Evolutionary conservation across 176 grass and related monocot species (phyloP).

Genomic region (Musa itinerans): DNA sequence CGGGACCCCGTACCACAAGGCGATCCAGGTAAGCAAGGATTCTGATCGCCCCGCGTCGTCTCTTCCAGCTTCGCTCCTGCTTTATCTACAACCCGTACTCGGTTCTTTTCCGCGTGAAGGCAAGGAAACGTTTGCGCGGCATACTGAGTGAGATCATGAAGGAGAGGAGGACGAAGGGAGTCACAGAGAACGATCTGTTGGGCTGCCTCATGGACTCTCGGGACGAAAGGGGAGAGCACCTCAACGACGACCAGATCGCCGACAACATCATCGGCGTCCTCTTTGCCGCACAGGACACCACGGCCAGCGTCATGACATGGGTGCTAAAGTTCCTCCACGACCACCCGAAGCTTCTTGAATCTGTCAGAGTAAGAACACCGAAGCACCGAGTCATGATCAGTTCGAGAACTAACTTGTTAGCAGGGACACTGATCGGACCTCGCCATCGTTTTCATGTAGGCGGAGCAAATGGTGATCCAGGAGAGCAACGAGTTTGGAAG

Average conservation of each 20-base stretch:
- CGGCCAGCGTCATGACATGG: slow-evolving; percentile 92
- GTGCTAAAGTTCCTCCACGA: slow-evolving; percentile 82
- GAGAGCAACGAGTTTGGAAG: slow-evolving; percentile 50
- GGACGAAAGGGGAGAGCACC: slow-evolving; percentile 26
- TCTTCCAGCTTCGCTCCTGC: no score
- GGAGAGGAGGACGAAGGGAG: slow-evolving; percentile 30
- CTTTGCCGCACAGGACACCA: slow-evolving; percentile 97
- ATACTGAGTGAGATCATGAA: slow-evolving; percentile 67
- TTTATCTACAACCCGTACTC: no score
- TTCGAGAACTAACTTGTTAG: not conserved
- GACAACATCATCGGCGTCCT: slow-evolving; percentile 97
- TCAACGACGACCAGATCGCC: slow-evolving; percentile 64
- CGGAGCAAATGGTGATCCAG: slow-evolving; percentile 55
- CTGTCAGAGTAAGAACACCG: slow-evolving; percentile 33
- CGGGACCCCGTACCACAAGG: slow-evolving; percentile 61
- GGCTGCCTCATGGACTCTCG: slow-evolving; percentile 55
- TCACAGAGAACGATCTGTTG: slow-evolving; percentile 45
- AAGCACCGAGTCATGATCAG: no score
- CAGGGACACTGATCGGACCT: not conserved
- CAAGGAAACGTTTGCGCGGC: slow-evolving; percentile 43
- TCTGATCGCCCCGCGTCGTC: no score
- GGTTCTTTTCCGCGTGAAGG: slow-evolving; percentile 14
- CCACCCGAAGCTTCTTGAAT: slow-evolving; percentile 45
- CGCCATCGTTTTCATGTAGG: slow-evolving; percentile 13
- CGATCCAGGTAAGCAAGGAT: slow-evolving; percentile 40